Conservation (phyloP, 176 grass and related monocot genomes). For the Eragrostis curvula region DNA sequence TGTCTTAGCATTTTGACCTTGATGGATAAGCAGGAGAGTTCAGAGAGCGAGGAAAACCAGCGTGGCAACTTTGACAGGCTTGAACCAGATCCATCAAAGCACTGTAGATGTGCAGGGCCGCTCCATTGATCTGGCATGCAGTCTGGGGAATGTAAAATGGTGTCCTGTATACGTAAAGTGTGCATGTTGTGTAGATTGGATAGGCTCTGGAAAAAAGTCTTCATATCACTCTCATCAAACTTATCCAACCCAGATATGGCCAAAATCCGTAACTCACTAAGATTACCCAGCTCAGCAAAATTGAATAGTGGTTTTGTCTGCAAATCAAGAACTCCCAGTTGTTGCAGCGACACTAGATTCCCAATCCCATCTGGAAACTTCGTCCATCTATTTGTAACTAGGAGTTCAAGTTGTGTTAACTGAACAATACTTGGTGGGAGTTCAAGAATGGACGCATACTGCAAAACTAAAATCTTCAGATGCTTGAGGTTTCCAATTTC, state of each 20-base stretch:
- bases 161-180: too few relatives aligned
- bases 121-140: too few relatives aligned
- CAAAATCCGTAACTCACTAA: background rate
- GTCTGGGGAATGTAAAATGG: too few relatives aligned
- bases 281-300: background rate
- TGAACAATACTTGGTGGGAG: background rate
- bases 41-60: background rate
- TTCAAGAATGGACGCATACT: rapidly evolving
- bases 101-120: too few relatives aligned
- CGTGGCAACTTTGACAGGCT: background rate
- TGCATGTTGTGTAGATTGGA: too few relatives aligned
- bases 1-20: background rate
- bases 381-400: too few relatives aligned
- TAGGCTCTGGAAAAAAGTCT: too few relatives aligned
- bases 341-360: too few relatives aligned
- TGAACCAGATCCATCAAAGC: rapidly evolving
- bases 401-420: background rate
- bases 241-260: too few relatives aligned
- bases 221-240: background rate
- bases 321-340: too few relatives aligned
- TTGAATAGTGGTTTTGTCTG: background rate
- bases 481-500: background rate
- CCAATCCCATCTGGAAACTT: background rate
- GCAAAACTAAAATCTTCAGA: background rate
- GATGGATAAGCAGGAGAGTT: background rate